Conservation (phyloP, 2,329 filamentous ascomycete genomes). For the Epichloe hybrida region DNA sequence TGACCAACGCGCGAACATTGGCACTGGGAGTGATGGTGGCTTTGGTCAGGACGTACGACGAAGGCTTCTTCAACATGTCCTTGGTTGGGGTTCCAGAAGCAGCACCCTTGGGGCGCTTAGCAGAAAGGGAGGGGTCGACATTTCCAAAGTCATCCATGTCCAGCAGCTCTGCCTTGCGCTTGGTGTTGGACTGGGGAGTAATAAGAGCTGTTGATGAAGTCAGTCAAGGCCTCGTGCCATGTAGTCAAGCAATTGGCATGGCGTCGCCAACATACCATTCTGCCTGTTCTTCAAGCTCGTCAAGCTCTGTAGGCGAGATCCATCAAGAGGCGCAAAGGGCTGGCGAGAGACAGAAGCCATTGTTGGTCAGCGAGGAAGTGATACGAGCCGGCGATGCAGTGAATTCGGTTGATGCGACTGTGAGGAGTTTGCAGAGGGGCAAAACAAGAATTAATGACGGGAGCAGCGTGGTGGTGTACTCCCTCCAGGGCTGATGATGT, state of each 20-base stretch:
- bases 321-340: constrained; percentile 62
- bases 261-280: constrained; percentile 41
- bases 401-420: not conserved
- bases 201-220: constrained; percentile 24
- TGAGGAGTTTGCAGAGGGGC: too few species aligned
- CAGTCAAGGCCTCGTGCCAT: not conserved
- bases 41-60: constrained; percentile 29
- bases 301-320: constrained; percentile 54
- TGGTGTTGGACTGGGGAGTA: constrained; percentile 27
- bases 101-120: constrained; percentile 45
- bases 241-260: not conserved
- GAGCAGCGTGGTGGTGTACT: too few species aligned
- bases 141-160: constrained; percentile 46
- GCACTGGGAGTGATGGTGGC: constrained; percentile 23
- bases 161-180: constrained; percentile 44
- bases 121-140: constrained; percentile 41
- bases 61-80: constrained; percentile 38
- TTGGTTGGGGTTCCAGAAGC: constrained; percentile 27
- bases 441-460: too few species aligned
- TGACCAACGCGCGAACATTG: constrained; percentile 16
- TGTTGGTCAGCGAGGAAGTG: constrained; percentile 7
- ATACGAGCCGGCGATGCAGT: not conserved
- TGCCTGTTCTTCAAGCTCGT: constrained; percentile 69
- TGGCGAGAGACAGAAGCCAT: constrained; percentile 51
- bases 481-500: not conserved